These are phyloP conservation scores for Schwanniomyces yamadae DNA, from an alignment of 805 yeast species.

Conservation along the genomic window DNA sequence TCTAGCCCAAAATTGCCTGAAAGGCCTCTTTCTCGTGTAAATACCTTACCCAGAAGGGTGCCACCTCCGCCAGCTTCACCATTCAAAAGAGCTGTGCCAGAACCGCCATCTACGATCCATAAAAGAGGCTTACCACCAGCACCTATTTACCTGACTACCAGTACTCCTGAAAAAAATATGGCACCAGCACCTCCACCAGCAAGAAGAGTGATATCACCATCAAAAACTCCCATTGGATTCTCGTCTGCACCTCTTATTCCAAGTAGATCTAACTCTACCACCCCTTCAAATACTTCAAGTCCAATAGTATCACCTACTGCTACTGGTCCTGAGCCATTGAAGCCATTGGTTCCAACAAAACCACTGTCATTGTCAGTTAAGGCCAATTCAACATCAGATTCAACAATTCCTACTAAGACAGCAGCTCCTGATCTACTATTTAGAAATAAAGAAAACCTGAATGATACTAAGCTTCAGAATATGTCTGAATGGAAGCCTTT, in stretches of 20 bases:
- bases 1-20: conserved; percentile 23
- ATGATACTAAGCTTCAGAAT: conserved; percentile 11
- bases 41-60: conserved; percentile 22
- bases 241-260: conserved; percentile 40
- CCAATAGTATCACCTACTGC: conserved; percentile 12
- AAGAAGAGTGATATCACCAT: conserved; percentile 12
- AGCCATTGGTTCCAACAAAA: conserved; percentile 39
- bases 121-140: conserved; percentile 23
- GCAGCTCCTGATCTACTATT: conserved; percentile 11
- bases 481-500: conserved; percentile 55
- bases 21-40: conserved; percentile 10
- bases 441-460: no score
- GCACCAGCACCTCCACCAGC: conserved; percentile 23
- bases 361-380: conserved; percentile 24
- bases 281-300: conserved; percentile 15
- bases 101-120: conserved; percentile 3
- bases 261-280: conserved; percentile 28
- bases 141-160: conserved; percentile 12
- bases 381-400: not conserved
- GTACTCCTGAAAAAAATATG: not conserved
- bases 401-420: conserved; percentile 1
- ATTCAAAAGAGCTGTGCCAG: not conserved
- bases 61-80: conserved; percentile 30
- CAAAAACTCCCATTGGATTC: conserved; percentile 32
- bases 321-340: conserved; percentile 12